Evolutionary conservation across 202 grass and related monocot genomes (phyloP), one percentile per base, ranked within the genome.

Genomic region (Miscanthus sacchariflorus): DNA sequence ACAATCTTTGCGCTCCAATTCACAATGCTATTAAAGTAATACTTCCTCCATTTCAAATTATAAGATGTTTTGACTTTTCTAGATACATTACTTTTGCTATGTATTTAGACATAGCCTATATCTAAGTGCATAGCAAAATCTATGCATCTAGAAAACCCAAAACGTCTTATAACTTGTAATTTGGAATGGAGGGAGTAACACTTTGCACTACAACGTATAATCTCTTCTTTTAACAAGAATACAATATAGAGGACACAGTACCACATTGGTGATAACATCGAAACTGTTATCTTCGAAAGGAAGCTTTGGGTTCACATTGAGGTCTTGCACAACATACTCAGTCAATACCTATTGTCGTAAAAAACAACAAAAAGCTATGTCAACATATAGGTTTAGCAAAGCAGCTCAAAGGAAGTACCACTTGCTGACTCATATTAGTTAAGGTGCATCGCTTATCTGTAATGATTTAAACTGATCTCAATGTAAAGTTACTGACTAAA

Each of bases 261-360:
- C 96, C 96, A 98, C 96, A 48, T 98, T 98, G 40, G 96, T 98
- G 80, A 98, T 94, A 67, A 96, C 92, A 86, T 98, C 92, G n/a
- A 98, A 96, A 56, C 79, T 93, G 85, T 92, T 92, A 68, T 98
- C 92, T n/a, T 96, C 92, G 6, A 96, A 98, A 80, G 92, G 93
- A 92, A 98, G 92, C 70, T 94, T 93, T 1, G 93, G 74, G 76
- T 96, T 96, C 80, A 93, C 64, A 84, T 98, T 98, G 66, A 96
- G 89, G 61, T 98, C 96, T 96, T 96, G 96, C 79, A 98, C 90
- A 80, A 94, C 85, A 87, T 98, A 96, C 18, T 94, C 83, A 45
- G 93, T 96, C 85, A 98, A 81, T 87, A 96, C 92, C 96, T 98
- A 70, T 84, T 76, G 33, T 78, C 33, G 27, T 11, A 43, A 24